phyloP scores from a whole-genome alignment of 805 yeast genomes.

The Barnettozyma siamensis region DNA sequence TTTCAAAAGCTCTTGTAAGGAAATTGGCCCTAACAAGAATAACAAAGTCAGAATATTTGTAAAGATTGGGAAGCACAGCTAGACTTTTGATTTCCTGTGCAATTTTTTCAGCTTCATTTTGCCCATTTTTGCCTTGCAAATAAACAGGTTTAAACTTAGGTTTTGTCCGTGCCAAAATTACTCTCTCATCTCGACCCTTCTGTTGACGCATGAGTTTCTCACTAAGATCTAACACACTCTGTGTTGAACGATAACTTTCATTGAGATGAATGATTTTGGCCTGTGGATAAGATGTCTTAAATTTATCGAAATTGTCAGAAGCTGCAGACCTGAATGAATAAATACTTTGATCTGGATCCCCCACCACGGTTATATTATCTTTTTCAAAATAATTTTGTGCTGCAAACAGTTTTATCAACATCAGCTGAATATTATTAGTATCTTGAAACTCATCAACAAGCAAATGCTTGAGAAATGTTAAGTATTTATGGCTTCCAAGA shows the following conservation, averaged over 20 bases:
- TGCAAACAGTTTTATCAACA: conserved; percentile 52
- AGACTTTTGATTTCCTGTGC: conserved; percentile 49
- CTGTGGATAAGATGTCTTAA: conserved; percentile 39
- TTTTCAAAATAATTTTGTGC: conserved; percentile 32
- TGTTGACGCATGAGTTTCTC: conserved; percentile 63
- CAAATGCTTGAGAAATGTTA: conserved; percentile 50
- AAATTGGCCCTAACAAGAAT: conserved; percentile 62
- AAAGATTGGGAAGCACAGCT: conserved; percentile 38
- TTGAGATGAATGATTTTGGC: conserved; percentile 39
- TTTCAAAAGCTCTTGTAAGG: conserved; percentile 60
- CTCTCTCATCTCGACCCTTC: conserved; percentile 36
- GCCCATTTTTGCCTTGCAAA: conserved; percentile 33
- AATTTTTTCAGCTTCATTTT: conserved; percentile 54
- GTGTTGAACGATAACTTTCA: conserved; percentile 79
- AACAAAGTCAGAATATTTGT: conserved; percentile 58
- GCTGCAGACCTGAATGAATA: conserved; percentile 85
- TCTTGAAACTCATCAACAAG: conserved; percentile 95
- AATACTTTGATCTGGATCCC: conserved; percentile 95
- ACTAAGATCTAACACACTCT: conserved; percentile 56
- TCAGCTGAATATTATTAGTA: conserved; percentile 72
- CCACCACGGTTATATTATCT: conserved; percentile 76
- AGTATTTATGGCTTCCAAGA: conserved; percentile 26
- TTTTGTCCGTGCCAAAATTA: conserved; percentile 41
- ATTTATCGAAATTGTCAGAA: conserved; percentile 53
- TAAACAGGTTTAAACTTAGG: conserved; percentile 43